Base-by-base conservation (phyloP, 768 basidiomycete species). In the Suillus cothurnatus region DNA sequence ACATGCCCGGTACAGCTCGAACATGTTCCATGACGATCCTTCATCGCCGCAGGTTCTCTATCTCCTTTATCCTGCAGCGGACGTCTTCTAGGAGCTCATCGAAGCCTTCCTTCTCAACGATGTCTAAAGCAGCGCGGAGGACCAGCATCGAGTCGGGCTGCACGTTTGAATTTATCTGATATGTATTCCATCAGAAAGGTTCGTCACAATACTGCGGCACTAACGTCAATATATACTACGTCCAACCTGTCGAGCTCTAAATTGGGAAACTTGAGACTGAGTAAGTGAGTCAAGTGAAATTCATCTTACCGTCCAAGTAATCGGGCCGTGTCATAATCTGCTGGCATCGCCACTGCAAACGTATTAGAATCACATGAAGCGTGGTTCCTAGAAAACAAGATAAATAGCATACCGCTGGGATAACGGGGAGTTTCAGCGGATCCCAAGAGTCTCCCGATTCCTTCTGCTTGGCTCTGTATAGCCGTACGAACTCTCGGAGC, bases 261-360 rank as follows among this genome's bases (percentile, higher is more conserved):
- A 61, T 45, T 21, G 65, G 43, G 43, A 63, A 49, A 53, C 60
- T 31, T 28, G 9, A 59, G 31, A 11, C 47, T 38, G 64, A 39
- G 38, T 17, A 64, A 52, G 66, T 55, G 8, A 34, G 28, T 26
- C 15, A 0, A 55, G 28, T 34, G 31, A 50, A 31, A 43, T 38
- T 49, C 52, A 21, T 64, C 81, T 58, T 59, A 91, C 90, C 86
- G 74, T 90, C 91, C 69, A 96, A 75, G 72, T 91, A 95, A 76
- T 95, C 93, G 1, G 91, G 81, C 19, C 93, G 81, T 4, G 93
- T 93, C 94, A 91, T 93, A 60, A 95, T 89, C 72, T 90, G 85
- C 43, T 90, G 83, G 75, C 89, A 90, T 68, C 82, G 84, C 80
- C 88, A 88, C 88, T 82, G 84, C 49, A 64, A 63, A 41, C 67